These are phyloP conservation scores for Lanmaoa pseudosensibilis DNA, from an alignment of 768 basidiomycete genomes.

Conservation along the genomic window DNA sequence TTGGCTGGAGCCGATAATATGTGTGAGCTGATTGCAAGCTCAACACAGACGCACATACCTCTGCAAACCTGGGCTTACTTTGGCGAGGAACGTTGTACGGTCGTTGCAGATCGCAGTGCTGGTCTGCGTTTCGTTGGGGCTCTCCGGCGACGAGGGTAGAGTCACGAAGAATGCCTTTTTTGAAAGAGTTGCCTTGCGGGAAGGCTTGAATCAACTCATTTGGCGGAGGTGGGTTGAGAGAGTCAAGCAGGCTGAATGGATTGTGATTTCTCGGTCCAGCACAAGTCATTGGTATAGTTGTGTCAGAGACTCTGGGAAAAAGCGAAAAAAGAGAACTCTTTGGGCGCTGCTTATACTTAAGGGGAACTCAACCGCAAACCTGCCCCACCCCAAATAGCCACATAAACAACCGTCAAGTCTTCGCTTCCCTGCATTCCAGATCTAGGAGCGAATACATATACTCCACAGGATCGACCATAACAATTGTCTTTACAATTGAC, in stretches of 20 bases:
- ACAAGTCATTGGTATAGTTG: slow-evolving; percentile 4
- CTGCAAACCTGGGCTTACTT: background rate
- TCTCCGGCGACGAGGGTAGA: background rate
- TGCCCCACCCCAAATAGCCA: slow-evolving; percentile 8
- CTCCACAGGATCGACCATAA: background rate
- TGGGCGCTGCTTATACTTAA: background rate
- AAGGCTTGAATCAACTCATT: background rate
- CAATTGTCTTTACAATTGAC: background rate
- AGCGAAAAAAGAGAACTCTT: background rate
- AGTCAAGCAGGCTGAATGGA: slow-evolving; percentile 1
- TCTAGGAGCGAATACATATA: background rate
- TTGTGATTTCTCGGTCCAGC: background rate
- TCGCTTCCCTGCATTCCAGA: background rate
- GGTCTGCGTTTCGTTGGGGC: background rate
- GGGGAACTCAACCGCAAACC: background rate
- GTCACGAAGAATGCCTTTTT: background rate
- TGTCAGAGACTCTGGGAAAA: slow-evolving; percentile 2
- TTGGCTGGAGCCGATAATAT: background rate
- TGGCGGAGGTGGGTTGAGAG: background rate
- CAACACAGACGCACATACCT: slow-evolving; percentile 3
- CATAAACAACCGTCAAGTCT: slow-evolving; percentile 24
- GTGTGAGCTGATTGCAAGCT: background rate
- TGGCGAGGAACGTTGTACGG: background rate
- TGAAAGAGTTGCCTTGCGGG: background rate
- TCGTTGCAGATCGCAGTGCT: background rate